These are phyloP conservation scores for Podila verticillata DNA, from an alignment of 192 early-diverging fungal genomes.

Conservation along the genomic window DNA sequence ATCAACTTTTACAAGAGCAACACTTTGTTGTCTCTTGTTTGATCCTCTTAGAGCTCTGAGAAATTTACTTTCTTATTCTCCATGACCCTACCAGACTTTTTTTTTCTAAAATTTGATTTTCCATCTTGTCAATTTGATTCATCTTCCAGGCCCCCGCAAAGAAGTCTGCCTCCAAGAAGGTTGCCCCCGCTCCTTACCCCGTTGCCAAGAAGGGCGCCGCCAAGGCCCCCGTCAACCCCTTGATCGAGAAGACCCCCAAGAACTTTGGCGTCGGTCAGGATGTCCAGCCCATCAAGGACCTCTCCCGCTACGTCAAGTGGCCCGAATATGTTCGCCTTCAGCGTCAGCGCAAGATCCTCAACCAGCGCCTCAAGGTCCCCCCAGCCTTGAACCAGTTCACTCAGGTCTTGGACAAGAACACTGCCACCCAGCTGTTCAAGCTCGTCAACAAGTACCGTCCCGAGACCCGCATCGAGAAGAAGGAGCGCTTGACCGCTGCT, in stretches of 20 bases:
- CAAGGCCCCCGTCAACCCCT: constrained; percentile 82
- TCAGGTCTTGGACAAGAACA: constrained; percentile 97
- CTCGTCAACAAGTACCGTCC: constrained; percentile 99
- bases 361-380: constrained; percentile 99
- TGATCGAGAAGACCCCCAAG: constrained; percentile 92
- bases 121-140: neutral
- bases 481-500: constrained; percentile 85
- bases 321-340: constrained; percentile 99
- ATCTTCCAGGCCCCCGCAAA: constrained; percentile 46
- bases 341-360: constrained; percentile 97
- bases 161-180: constrained; percentile 86
- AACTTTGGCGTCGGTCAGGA: constrained; percentile 98
- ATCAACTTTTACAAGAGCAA: neutral
- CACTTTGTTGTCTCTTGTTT: neutral
- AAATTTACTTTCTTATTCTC: constrained; percentile 27
- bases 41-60: constrained; percentile 3
- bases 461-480: constrained; percentile 97
- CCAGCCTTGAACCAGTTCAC: constrained; percentile 99
- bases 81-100: constrained; percentile 49
- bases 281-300: constrained; percentile 95
- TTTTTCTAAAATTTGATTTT: constrained; percentile 10
- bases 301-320: constrained; percentile 99
- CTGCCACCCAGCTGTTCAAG: constrained; percentile 97
- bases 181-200: constrained; percentile 88
- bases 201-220: constrained; percentile 74